phyloP scores from a whole-genome alignment of 148 eudicot species.

The Persicaria maculosa region DNA sequence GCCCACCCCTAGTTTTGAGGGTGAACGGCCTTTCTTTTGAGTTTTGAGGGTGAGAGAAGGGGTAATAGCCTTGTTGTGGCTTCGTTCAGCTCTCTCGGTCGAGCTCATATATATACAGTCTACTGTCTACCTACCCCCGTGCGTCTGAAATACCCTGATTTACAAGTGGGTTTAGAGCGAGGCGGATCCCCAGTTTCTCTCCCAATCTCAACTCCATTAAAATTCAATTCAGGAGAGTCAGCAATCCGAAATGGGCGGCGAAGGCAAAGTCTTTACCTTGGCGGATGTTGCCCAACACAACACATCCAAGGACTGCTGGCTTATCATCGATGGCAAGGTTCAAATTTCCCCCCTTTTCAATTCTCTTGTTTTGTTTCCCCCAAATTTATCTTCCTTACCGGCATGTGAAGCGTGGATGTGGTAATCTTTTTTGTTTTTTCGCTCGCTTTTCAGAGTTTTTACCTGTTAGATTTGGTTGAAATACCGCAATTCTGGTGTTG shows the following conservation, averaged over 20 bases:
- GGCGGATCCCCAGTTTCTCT: constrained; percentile 2
- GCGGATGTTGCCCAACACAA: constrained; percentile 69
- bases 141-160: too few relatives aligned
- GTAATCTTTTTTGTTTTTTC: not conserved
- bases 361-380: not conserved
- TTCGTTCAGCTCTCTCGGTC: not conserved
- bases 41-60: too few relatives aligned
- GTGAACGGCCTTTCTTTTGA: too few relatives aligned
- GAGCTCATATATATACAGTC: too few relatives aligned
- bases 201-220: not conserved
- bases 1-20: too few relatives aligned
- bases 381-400: too few relatives aligned
- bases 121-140: too few relatives aligned
- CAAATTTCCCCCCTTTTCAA: not conserved
- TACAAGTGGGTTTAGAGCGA: too few relatives aligned
- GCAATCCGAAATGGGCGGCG: constrained; percentile 31
- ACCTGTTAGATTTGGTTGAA: not conserved
- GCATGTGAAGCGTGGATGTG: not conserved
- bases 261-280: constrained; percentile 52
- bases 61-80: too few relatives aligned
- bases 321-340: constrained; percentile 80
- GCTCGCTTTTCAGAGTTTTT: not conserved
- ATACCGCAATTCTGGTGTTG: not conserved
- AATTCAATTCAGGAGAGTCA: constrained; percentile 5
- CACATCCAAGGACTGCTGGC: constrained; percentile 77